Percentiles rank a stretch among this genome's conserved stretches.
These are phyloP conservation scores for Clonostachys rosea DNA, from an alignment of 2,329 filamentous ascomycete genomes.

Conservation along the genomic window DNA sequence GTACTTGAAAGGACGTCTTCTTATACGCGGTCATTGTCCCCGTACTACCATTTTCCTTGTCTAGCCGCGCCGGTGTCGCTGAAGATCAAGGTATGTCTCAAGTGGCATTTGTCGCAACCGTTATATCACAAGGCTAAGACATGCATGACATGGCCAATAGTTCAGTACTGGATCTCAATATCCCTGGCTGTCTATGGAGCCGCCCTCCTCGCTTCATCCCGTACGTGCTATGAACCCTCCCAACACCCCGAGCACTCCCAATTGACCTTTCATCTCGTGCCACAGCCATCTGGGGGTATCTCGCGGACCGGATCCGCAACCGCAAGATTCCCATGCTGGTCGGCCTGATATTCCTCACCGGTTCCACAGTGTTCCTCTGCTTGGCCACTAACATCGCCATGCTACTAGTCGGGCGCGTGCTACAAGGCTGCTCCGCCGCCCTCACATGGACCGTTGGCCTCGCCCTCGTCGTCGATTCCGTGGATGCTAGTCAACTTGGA, in stretches of 20 bases:
- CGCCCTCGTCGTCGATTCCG: slow-evolving; percentile 25
- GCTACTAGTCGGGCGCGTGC: slow-evolving; percentile 20
- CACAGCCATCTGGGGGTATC: slow-evolving; percentile 23
- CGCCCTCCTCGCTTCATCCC: slow-evolving; percentile 19
- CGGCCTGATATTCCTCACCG: slow-evolving; percentile 19
- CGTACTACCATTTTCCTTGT: slow-evolving; percentile 21
- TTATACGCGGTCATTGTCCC: slow-evolving; percentile 26
- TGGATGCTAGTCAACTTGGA: slow-evolving; percentile 20
- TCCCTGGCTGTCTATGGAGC: slow-evolving; percentile 24
- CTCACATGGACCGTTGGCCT: slow-evolving; percentile 29
- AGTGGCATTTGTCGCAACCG: neutral
- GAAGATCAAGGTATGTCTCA: slow-evolving; percentile 9
- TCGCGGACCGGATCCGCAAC: slow-evolving; percentile 24
- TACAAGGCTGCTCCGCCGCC: slow-evolving; percentile 24
- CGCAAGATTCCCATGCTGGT: slow-evolving; percentile 23
- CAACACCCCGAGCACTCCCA: neutral
- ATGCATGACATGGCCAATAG: slow-evolving; percentile 2
- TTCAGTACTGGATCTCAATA: slow-evolving; percentile 28
- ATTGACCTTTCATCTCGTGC: neutral
- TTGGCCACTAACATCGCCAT: slow-evolving; percentile 20
- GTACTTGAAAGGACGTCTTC: slow-evolving; percentile 22
- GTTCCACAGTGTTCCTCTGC: slow-evolving; percentile 22
- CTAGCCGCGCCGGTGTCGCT: slow-evolving; percentile 14
- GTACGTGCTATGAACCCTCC: slow-evolving; percentile 11
- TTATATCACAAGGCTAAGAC: neutral